Conservation (phyloP, 257 asterid genomes). For the Lithospermum erythrorhizon region DNA sequence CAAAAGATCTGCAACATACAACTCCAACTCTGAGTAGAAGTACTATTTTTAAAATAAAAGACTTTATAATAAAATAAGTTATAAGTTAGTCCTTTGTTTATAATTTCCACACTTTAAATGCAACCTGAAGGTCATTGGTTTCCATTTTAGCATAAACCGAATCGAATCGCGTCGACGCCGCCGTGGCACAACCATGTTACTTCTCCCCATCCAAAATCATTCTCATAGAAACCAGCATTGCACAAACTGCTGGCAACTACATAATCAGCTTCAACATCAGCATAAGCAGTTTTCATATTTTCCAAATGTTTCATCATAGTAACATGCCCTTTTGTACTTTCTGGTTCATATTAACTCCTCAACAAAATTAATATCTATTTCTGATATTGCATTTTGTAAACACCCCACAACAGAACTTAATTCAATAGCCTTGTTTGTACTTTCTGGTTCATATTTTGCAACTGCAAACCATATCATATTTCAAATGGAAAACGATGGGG, state of each 20-base stretch:
- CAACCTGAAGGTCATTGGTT: no score
- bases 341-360: no score
- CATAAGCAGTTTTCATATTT: background rate
- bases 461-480: background rate
- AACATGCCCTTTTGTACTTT: no score
- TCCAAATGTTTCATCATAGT: background rate
- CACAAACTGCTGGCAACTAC: background rate
- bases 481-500: conserved; percentile 1
- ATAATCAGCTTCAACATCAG: background rate
- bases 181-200: conserved; percentile 1
- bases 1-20: no score
- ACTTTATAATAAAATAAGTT: no score
- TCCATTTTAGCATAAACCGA: no score
- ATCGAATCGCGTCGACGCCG: no score
- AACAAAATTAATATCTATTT: background rate
- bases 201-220: conserved; percentile 12
- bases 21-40: no score
- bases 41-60: no score
- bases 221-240: background rate
- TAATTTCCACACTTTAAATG: no score
- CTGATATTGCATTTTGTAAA: background rate
- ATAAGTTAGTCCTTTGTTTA: no score
- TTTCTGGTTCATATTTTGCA: background rate
- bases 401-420: background rate
- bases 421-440: background rate